Evolutionary conservation across 768 basidiomycete genomes (phyloP), one percentile per base, ranked within the genome.

Genomic region (Termitomyces sp.): DNA sequence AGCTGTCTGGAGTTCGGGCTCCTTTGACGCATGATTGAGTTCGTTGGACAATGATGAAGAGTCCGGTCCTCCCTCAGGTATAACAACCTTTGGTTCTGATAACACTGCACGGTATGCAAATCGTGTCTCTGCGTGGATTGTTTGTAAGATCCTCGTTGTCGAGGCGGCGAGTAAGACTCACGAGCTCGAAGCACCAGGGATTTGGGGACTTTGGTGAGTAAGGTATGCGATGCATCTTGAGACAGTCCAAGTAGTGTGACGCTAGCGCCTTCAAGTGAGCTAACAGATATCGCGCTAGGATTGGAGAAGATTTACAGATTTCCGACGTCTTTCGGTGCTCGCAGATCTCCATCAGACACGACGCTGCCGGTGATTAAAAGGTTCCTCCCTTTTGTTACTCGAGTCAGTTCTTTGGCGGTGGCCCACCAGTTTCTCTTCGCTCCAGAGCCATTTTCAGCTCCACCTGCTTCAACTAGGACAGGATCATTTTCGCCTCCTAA

Each of bases 361-460:
- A 81, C 84, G 0, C 89, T 89, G 1, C 89, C 80, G 56, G 86
- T 88, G 7, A 92, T 73, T 12, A 95, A 65, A 50, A 94, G 65
- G 0, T 84, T 86, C 64, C 85, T 89, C 1, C 91, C 91, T 59
- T 90, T 90, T 3, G 90, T 87, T 1, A 91, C 90, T 1, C 92
- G 78, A 16, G 83, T 77, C 2, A 94, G 73, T 68, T 95, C 92
- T 32, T 86, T 74, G 11, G 89, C 82, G 0, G 82, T 77, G 0
- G 88, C 83, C 92, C 92, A 90, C 91, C 91, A 91, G 59, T 92
- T 90, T 38, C 89, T 72, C 70, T 89, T 89, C 4, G 82, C 80
- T 9, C 67, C 68, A 3, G 75, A 63, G 0, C 82, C 84, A 29
- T 73, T 76, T 53, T 85, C 83, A 15, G 75, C 80, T 2, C 70